Percentiles rank a stretch among this genome's conserved stretches.
Conservation (phyloP, 2,329 filamentous ascomycete genomes). For the Neodidymelliopsis sp. region DNA sequence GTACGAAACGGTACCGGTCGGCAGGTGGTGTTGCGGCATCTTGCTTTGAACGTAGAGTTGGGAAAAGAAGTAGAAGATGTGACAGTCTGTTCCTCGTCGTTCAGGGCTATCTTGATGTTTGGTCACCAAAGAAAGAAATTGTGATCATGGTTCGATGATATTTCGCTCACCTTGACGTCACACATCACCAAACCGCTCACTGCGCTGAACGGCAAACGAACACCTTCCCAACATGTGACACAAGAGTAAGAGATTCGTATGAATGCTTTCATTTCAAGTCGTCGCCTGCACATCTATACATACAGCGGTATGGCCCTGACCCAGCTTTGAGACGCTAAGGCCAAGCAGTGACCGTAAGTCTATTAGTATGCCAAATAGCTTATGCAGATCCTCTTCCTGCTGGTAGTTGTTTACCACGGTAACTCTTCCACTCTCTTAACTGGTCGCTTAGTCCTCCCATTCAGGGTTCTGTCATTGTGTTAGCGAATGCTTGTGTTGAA, state of each 20-base stretch:
- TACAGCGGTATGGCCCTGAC: constrained; percentile 32
- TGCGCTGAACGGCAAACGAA: not conserved
- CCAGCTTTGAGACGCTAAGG: constrained; percentile 4
- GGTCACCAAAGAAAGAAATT: not conserved
- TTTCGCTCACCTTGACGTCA: constrained; percentile 16
- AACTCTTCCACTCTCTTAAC: not conserved
- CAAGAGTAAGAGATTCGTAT: constrained; percentile 12
- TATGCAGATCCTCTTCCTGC: constrained; percentile 24
- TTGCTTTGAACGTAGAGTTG: not conserved
- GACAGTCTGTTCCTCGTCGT: no score
- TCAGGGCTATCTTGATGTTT: not conserved
- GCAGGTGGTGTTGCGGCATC: constrained; percentile 26
- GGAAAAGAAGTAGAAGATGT: not conserved
- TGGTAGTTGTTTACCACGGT: constrained; percentile 9
- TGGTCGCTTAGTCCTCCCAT: constrained; percentile 50
- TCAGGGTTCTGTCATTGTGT: constrained; percentile 52
- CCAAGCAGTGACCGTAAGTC: constrained; percentile 30
- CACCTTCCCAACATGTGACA: not conserved
- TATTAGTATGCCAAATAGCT: constrained; percentile 39
- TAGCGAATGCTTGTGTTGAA: constrained; percentile 9
- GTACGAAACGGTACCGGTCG: constrained; percentile 20
- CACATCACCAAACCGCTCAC: constrained; percentile 2
- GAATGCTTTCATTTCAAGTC: constrained; percentile 36
- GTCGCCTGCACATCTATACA: constrained; percentile 37
- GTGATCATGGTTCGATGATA: not conserved